Conservation (phyloP, 2,329 filamentous ascomycete species). For the Diaporthe sp. region DNA sequence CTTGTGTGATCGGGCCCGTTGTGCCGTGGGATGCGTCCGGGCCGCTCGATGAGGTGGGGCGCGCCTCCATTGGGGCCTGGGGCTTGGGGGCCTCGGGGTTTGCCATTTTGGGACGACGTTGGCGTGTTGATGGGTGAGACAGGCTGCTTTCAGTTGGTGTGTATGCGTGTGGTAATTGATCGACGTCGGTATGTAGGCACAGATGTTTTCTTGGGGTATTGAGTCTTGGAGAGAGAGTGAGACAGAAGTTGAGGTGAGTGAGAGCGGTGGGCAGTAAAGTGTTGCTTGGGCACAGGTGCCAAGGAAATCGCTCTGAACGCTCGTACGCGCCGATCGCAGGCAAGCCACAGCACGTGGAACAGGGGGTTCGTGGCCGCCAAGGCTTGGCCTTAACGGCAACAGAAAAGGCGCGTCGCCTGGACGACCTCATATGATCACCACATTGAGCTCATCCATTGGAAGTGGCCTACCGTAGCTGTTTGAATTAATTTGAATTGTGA, state of each 20-base stretch:
- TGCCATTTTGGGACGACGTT: constrained; percentile 6
- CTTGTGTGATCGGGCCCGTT: constrained; percentile 11
- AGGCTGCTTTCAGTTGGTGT: neutral
- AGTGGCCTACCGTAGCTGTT: too few species aligned
- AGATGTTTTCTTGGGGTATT: neutral
- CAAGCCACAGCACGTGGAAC: constrained; percentile 1
- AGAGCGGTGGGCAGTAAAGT: constrained; percentile 5
- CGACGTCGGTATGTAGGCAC: constrained; percentile 1
- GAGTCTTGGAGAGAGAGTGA: neutral
- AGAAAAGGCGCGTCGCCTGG: neutral
- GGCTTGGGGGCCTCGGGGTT: constrained; percentile 12
- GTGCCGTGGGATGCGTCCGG: constrained; percentile 3
- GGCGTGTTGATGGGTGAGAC: neutral
- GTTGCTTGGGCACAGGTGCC: neutral
- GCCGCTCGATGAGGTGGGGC: constrained; percentile 7
- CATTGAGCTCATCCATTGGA: neutral
- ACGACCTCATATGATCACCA: neutral
- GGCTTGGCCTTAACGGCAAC: constrained; percentile 1
- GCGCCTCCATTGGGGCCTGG: constrained; percentile 13
- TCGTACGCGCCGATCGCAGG: neutral
- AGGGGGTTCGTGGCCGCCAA: constrained; percentile 4
- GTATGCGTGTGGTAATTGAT: neutral
- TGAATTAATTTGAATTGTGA: neutral
- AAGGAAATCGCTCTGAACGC: neutral
- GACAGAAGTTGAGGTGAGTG: neutral